Evolutionary conservation across 2,329 filamentous ascomycete genomes (phyloP).

Genomic region (Zasmidium angulare): DNA sequence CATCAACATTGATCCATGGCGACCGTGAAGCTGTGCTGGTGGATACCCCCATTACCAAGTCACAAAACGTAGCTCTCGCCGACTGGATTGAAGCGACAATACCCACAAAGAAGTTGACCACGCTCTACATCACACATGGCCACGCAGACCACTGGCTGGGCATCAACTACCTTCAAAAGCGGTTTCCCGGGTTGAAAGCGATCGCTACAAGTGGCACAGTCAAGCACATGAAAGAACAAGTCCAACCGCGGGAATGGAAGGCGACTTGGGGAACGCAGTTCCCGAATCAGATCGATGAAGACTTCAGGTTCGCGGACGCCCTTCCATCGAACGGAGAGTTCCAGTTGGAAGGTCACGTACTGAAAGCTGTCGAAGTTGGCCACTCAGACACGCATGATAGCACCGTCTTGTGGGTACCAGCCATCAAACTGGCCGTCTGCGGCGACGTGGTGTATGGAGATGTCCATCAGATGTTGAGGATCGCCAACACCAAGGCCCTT

Average conservation of each 20-base stretch:
- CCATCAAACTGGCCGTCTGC: conserved; percentile 9
- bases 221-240: conserved; percentile 8
- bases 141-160: conserved; percentile 15
- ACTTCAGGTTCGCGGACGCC: conserved; percentile 6
- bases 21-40: conserved; percentile 7
- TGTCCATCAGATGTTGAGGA: conserved; percentile 13
- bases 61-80: conserved; percentile 3
- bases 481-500: conserved; percentile 6
- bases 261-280: conserved; percentile 5
- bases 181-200: conserved; percentile 5
- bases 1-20: conserved; percentile 10
- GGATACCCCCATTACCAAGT: conserved; percentile 8
- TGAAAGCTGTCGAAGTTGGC: conserved; percentile 10
- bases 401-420: conserved; percentile 12
- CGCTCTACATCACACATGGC: conserved; percentile 14
- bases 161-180: conserved; percentile 1
- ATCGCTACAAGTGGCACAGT: conserved; percentile 10
- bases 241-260: neutral
- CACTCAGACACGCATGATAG: conserved; percentile 10
- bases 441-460: conserved; percentile 16
- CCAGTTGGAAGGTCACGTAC: neutral
- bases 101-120: neutral
- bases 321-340: conserved; percentile 6
- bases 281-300: neutral
- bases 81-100: conserved; percentile 8